Percentiles rank a stretch among this genome's conserved stretches.
Conservation (phyloP, 2,329 filamentous ascomycete species). For the Pezicula carpinea region DNA sequence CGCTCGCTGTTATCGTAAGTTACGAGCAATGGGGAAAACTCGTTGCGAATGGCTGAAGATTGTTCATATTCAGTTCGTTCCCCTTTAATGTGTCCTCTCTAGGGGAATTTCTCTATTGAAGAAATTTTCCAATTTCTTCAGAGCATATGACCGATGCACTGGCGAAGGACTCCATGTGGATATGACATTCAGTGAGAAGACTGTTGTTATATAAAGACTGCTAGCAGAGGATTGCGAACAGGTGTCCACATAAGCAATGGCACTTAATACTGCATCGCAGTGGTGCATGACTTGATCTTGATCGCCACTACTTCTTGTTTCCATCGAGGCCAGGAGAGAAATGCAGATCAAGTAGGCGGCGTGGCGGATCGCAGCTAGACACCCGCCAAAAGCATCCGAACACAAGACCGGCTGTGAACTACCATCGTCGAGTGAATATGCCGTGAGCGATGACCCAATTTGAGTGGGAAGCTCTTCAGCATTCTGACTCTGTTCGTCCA, state of each 20-base stretch:
- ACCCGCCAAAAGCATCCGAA: neutral
- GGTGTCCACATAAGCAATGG: neutral
- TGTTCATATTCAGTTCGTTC: too few relatives aligned
- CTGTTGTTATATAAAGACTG: neutral
- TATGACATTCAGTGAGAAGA: neutral
- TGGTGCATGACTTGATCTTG: neutral
- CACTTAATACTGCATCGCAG: neutral
- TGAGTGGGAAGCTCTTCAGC: neutral
- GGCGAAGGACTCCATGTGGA: neutral
- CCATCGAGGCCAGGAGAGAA: neutral
- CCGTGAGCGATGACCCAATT: neutral
- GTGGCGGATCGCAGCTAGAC: neutral
- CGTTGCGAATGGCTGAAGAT: too few relatives aligned
- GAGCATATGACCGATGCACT: neutral
- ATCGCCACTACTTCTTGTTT: neutral
- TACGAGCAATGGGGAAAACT: too few relatives aligned
- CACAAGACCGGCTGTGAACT: neutral
- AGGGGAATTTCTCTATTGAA: neutral
- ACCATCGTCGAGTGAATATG: neutral
- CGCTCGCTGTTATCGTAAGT: too few relatives aligned
- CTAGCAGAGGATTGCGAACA: neutral
- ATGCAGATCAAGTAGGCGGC: neutral
- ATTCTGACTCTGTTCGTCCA: neutral
- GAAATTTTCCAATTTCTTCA: neutral
- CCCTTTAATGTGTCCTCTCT: neutral